A percentile compares a stretch with the other conserved stretches of the same genome.
Conservation (phyloP, 2,329 filamentous ascomycete genomes). For the Aspergillus intermedius region DNA sequence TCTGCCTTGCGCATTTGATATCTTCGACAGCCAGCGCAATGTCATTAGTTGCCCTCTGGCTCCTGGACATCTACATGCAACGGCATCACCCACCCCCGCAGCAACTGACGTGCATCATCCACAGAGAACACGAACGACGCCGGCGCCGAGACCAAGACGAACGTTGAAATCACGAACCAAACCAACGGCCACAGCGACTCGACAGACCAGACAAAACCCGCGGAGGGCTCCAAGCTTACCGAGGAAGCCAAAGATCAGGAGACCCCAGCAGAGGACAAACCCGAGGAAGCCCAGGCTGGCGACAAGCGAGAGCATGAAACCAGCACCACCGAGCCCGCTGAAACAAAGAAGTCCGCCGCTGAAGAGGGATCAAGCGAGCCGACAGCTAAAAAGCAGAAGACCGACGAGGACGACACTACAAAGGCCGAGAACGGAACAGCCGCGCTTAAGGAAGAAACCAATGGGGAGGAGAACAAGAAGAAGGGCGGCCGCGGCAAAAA, state of each 20-base stretch:
- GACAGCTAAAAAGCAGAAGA: conserved; percentile 32
- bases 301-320: conserved; percentile 20
- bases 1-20: not conserved
- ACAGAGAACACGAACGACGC: conserved; percentile 10
- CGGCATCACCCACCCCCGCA: no score
- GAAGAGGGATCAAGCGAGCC: conserved; percentile 15
- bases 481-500: conserved; percentile 27
- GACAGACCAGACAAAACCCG: conserved; percentile 3
- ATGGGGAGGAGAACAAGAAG: conserved; percentile 27
- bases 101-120: not conserved
- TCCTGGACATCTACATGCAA: not conserved
- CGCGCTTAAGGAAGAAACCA: conserved; percentile 8
- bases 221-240: conserved; percentile 6
- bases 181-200: conserved; percentile 4
- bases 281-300: conserved; percentile 10
- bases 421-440: conserved; percentile 11
- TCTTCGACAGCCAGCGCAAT: no score
- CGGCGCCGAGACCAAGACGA: conserved; percentile 2
- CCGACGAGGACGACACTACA: conserved; percentile 7
- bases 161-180: conserved; percentile 1
- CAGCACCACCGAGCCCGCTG: not conserved
- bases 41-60: not conserved
- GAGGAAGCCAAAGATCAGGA: conserved; percentile 7
- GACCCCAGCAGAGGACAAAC: conserved; percentile 8
- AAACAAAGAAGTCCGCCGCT: conserved; percentile 6